These are phyloP conservation scores for Plasmodium cynomolgi DNA, from an alignment of 169 alveolate genomes.

Conservation along the genomic window DNA sequence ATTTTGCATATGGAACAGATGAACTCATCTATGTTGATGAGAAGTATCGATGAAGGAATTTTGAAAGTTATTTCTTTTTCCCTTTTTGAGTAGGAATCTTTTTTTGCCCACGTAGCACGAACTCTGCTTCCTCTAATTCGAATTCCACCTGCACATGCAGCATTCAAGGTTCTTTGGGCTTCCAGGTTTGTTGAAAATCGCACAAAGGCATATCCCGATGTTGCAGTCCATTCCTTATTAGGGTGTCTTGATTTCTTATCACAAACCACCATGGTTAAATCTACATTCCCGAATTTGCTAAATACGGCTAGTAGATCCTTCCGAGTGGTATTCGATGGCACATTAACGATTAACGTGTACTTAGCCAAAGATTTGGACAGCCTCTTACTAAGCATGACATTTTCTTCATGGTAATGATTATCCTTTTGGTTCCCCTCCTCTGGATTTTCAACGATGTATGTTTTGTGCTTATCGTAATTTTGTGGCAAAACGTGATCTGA, in stretches of 20 bases:
- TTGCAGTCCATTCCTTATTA: slow-evolving; percentile 83
- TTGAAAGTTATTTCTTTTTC: slow-evolving; percentile 47
- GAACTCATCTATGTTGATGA: slow-evolving; percentile 42
- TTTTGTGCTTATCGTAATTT: not conserved
- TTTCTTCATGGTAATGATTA: not conserved
- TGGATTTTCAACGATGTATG: not conserved
- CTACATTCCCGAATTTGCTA: slow-evolving; percentile 80
- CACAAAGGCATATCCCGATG: slow-evolving; percentile 82
- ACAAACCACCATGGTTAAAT: slow-evolving; percentile 82
- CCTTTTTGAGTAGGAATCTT: slow-evolving; percentile 79
- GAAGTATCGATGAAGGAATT: slow-evolving; percentile 47
- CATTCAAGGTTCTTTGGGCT: slow-evolving; percentile 78
- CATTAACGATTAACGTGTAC: slow-evolving; percentile 79
- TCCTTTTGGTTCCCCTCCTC: slow-evolving; percentile 1
- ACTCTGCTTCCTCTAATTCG: slow-evolving; percentile 80
- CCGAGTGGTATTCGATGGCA: slow-evolving; percentile 80
- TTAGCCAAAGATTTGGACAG: slow-evolving; percentile 38
- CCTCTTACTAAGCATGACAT: not conserved
- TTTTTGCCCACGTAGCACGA: slow-evolving; percentile 83
- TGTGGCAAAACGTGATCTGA: not conserved
- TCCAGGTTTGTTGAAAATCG: slow-evolving; percentile 76
- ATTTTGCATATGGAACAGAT: slow-evolving; percentile 63
- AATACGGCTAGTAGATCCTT: slow-evolving; percentile 75
- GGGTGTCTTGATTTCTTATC: slow-evolving; percentile 81
- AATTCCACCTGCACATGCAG: slow-evolving; percentile 73